Percentiles rank a stretch among this genome's conserved stretches.
Evolutionary conservation across 2,329 filamentous ascomycete species (phyloP).

Genomic region (Parastagonospora nodorum): DNA sequence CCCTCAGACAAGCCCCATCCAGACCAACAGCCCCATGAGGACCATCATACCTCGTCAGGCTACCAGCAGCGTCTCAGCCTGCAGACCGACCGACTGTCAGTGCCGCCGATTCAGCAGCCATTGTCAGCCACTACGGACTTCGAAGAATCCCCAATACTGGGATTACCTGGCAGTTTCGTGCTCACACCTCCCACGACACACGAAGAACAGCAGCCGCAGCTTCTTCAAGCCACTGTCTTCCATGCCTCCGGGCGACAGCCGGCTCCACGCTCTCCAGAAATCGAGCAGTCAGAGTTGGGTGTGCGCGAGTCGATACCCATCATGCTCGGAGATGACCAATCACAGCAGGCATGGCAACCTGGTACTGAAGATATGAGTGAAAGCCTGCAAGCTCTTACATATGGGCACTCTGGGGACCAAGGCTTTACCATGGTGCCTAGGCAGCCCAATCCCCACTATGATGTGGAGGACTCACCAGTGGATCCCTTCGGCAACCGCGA

Average conservation of each 20-base stretch:
- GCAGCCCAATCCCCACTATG: conserved; percentile 27
- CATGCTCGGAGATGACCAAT: conserved; percentile 53
- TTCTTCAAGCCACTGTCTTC: conserved; percentile 38
- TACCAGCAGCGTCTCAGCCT: conserved; percentile 30
- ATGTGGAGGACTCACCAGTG: conserved; percentile 40
- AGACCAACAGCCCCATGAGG: conserved; percentile 11
- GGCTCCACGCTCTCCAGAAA: conserved; percentile 16
- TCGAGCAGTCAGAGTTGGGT: conserved; percentile 53
- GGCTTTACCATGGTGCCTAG: conserved; percentile 12
- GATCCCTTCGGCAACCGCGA: conserved; percentile 40
- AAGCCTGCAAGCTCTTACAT: conserved; percentile 15
- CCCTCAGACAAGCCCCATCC: conserved; percentile 1
- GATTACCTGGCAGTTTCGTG: conserved; percentile 67
- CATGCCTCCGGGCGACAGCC: conserved; percentile 18
- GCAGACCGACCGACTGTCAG: conserved; percentile 31
- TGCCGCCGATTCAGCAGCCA: conserved; percentile 35
- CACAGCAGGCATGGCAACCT: conserved; percentile 15
- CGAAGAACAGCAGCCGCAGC: conserved; percentile 23
- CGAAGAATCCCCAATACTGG: conserved; percentile 69
- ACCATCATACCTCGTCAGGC: conserved; percentile 9
- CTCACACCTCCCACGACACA: conserved; percentile 35
- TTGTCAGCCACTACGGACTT: conserved; percentile 49
- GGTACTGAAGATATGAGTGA: conserved; percentile 13
- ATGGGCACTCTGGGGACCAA: conserved; percentile 18
- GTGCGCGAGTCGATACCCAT: conserved; percentile 62